A percentile compares a stretch with the other conserved stretches of the same genome.
Conservation (phyloP, 305 asterid species). For the Fraxinus dipetala region DNA sequence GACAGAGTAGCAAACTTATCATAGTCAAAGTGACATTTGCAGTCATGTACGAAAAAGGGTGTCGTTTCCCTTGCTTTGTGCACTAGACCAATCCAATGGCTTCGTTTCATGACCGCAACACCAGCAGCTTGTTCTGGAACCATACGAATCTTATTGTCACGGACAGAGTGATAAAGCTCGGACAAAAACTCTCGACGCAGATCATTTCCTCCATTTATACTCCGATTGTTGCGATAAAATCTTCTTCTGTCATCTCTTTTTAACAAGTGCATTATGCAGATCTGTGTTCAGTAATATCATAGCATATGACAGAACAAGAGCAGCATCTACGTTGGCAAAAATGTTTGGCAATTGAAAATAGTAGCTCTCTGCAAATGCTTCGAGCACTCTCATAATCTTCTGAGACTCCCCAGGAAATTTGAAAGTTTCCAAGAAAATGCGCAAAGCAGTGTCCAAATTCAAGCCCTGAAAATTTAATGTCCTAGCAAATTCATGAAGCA, state of each 20-base stretch:
- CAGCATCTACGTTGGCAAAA: constrained; percentile 85
- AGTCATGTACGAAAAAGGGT: constrained; percentile 42
- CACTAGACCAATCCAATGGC: constrained; percentile 82
- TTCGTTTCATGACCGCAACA: constrained; percentile 44
- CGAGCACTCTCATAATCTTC: constrained; percentile 89
- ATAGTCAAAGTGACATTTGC: constrained; percentile 39
- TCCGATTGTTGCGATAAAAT: constrained; percentile 85
- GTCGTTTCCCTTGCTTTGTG: constrained; percentile 69
- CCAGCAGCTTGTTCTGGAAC: constrained; percentile 66
- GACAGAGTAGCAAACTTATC: constrained; percentile 76
- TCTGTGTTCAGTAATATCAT: constrained; percentile 87
- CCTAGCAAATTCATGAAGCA: constrained; percentile 80
- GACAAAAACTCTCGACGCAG: constrained; percentile 84
- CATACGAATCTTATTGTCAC: constrained; percentile 83
- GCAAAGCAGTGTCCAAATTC: constrained; percentile 86
- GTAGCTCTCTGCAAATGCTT: constrained; percentile 88
- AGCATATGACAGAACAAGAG: constrained; percentile 79
- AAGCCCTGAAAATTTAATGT: constrained; percentile 66
- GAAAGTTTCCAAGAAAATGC: constrained; percentile 80
- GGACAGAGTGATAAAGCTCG: constrained; percentile 77
- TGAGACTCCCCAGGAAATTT: constrained; percentile 95
- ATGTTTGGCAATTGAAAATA: constrained; percentile 69
- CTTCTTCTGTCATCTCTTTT: constrained; percentile 94
- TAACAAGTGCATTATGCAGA: constrained; percentile 87
- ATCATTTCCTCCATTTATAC: constrained; percentile 86